Evolutionary conservation across 1,139 yeast species (phyloP).

Genomic region (Sugiyamaella sp.): DNA sequence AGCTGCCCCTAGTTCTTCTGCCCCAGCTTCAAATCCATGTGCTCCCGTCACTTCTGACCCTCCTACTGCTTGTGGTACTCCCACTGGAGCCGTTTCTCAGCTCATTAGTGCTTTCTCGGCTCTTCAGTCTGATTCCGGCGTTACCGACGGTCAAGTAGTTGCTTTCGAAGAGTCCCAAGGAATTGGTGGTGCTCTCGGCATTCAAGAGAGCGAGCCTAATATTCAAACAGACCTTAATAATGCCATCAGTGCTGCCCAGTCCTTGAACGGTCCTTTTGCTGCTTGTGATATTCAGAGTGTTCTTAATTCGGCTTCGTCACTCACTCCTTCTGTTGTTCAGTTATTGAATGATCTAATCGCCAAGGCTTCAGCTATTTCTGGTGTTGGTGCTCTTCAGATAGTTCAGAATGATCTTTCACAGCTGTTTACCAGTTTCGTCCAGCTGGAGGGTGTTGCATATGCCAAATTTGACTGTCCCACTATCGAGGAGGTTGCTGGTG

Average conservation of each 20-base stretch:
- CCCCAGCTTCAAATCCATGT: not conserved
- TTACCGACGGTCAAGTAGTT: not conserved
- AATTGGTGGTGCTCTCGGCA: slow-evolving; percentile 25
- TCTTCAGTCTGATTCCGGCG: slow-evolving; percentile 1
- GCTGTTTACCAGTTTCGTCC: slow-evolving; percentile 19
- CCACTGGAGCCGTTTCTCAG: slow-evolving; percentile 2
- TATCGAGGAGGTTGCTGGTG: slow-evolving; percentile 14
- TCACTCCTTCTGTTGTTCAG: slow-evolving; percentile 18
- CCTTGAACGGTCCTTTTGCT: not conserved
- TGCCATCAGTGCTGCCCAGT: not conserved
- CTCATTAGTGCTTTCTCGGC: slow-evolving; percentile 5
- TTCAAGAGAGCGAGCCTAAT: slow-evolving; percentile 20
- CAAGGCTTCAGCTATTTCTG: slow-evolving; percentile 24
- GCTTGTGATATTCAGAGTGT: slow-evolving; percentile 16
- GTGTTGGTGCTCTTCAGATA: slow-evolving; percentile 25
- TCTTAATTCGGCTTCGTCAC: slow-evolving; percentile 9
- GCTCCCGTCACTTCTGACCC: not conserved
- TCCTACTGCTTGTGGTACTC: slow-evolving; percentile 1
- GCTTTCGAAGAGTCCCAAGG: slow-evolving; percentile 17
- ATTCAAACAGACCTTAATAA: slow-evolving; percentile 7
- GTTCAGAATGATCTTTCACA: slow-evolving; percentile 24
- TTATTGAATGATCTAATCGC: slow-evolving; percentile 22
- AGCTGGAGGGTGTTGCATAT: slow-evolving; percentile 22
- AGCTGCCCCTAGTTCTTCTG: slow-evolving; percentile 8
- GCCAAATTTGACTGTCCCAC: not conserved